phyloP scores from a whole-genome alignment of 164 flowering plant species.

The Taxillus chinensis region DNA sequence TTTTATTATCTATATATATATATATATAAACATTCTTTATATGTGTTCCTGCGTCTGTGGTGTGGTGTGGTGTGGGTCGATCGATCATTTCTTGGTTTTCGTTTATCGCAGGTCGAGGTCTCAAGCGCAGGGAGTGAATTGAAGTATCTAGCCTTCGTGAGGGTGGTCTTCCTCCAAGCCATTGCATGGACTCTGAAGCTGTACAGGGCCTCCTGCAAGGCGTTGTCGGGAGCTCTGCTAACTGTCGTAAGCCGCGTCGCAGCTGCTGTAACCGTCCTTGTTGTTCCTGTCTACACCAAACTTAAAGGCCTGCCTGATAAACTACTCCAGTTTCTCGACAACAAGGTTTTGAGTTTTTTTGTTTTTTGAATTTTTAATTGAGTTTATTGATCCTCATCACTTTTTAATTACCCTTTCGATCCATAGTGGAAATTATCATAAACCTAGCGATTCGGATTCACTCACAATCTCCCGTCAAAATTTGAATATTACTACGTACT shows the following conservation, averaged over 20 bases:
- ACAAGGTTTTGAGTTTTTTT: constrained; percentile 22
- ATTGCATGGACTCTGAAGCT: constrained; percentile 25
- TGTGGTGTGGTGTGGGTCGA: no score
- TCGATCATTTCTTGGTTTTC: no score
- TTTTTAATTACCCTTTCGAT: neutral
- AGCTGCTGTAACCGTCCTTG: constrained; percentile 26
- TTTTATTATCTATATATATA: no score
- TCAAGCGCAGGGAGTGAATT: constrained; percentile 15
- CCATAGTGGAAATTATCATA: no score
- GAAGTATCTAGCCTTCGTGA: constrained; percentile 46
- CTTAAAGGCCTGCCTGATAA: constrained; percentile 30
- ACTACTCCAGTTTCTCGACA: constrained; percentile 35
- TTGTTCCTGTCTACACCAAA: constrained; percentile 37
- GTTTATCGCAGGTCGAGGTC: constrained; percentile 13
- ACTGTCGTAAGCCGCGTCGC: constrained; percentile 35
- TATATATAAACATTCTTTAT: no score
- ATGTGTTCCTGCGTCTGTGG: no score
- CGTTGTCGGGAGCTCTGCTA: constrained; percentile 40
- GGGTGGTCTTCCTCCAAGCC: constrained; percentile 26
- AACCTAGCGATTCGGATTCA: no score
- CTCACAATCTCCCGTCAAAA: no score
- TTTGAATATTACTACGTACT: no score
- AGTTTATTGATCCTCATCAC: neutral
- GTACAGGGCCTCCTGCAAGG: constrained; percentile 48
- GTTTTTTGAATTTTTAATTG: neutral